Base-by-base conservation (phyloP, 2,329 filamentous ascomycete species). In the Metarhizium rileyi region DNA sequence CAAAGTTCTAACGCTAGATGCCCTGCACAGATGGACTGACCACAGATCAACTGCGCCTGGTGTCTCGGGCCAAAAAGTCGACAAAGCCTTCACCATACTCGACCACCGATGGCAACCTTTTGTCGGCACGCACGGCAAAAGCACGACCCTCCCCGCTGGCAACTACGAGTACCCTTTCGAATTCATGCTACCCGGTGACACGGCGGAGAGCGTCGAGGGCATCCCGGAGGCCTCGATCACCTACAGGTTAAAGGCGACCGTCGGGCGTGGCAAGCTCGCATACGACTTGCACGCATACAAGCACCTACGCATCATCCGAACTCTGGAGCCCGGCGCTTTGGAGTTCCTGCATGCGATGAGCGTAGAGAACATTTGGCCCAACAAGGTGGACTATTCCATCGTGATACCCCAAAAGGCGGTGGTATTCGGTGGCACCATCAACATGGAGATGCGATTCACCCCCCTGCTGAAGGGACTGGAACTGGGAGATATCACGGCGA, bases 351-450 rank as follows among this genome's bases (percentile, higher is more conserved):
- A 97, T 66, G 85, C 89, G 44, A 93, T 96, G 88, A 88, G 87
- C 55, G 90, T 97, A 55, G 90, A 96, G 67, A 96, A 96, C 62
- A 86, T 95, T 55, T 98, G 93, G 93, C 87, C 90, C 5, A 93
- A 95, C 72, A 98, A 98, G 73, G 80, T 97, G 59, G 88, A 95
- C 65, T 98, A 98, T 70, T 91, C 89, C 27, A 90, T 98, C 55
- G 82, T 88, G 51, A 87, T 95, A 10, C 91, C 93, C 0, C 90
- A 89, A 61, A 96, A 96, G 70, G 93, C 93, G 2, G 85, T 95
- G 48, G 86, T 95, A 18, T 95, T 96, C 60, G 93, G 93, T 46
- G 94, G 88, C n/a, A 77, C 78, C 22, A 83, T 97, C 45, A 81
- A 83, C 1, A 77, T 95, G 52, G 84, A 95, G 58, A 91, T 96